Evolutionary conservation across 495 filamentous ascomycete species (phyloP).

Genomic region (Penicillium herquei): DNA sequence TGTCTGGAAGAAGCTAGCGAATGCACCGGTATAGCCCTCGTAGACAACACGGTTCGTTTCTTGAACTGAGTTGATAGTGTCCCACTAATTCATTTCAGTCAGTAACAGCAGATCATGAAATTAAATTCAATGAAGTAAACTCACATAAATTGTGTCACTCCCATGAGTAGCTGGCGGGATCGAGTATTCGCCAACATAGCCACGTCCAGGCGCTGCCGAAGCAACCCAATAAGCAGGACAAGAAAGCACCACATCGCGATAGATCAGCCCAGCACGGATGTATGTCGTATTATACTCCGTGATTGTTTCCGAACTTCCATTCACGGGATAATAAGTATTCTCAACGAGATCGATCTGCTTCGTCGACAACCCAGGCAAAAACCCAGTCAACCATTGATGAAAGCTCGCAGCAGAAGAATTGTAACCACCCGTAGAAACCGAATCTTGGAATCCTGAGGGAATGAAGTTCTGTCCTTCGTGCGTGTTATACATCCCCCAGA

Average conservation of each 20-base stretch:
- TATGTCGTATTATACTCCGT: constrained; percentile 44
- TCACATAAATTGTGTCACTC: constrained; percentile 56
- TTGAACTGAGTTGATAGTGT: constrained; percentile 54
- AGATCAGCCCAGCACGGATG: constrained; percentile 52
- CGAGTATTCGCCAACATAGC: constrained; percentile 58
- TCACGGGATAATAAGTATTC: constrained; percentile 43
- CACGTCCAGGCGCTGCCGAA: constrained; percentile 35
- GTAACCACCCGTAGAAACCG: constrained; percentile 31
- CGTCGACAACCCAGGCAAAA: constrained; percentile 45
- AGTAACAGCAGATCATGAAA: neutral
- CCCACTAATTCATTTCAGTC: constrained; percentile 44
- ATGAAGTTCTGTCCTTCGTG: constrained; percentile 62
- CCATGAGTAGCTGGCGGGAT: constrained; percentile 59
- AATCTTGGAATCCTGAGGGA: constrained; percentile 43
- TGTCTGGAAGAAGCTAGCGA: constrained; percentile 58
- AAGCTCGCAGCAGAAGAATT: constrained; percentile 48
- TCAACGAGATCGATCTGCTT: constrained; percentile 38
- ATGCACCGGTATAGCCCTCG: constrained; percentile 56
- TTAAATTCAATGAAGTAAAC: constrained; percentile 6
- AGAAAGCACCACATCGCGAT: constrained; percentile 57
- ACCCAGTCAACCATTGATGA: constrained; percentile 49
- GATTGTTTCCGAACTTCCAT: constrained; percentile 43
- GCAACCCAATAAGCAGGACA: constrained; percentile 61
- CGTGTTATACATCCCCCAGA: constrained; percentile 57
- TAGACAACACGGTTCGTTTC: constrained; percentile 52